phyloP scores from a whole-genome alignment of 2,329 filamentous ascomycete species.

The Myriangium duriaei region DNA sequence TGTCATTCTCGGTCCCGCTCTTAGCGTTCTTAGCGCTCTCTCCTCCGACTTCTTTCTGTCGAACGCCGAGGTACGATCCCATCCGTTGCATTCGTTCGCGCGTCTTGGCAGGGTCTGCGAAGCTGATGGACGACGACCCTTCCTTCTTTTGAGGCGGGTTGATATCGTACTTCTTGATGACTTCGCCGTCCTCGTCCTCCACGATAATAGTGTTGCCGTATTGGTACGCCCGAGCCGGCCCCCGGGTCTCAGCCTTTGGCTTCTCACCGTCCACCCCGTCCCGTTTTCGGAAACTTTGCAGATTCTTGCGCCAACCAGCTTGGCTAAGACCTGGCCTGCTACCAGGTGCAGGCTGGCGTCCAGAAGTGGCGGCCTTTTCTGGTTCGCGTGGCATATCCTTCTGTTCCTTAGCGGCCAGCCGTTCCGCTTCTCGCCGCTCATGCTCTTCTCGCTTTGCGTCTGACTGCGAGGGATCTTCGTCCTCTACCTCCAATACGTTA shows the following conservation, averaged over 20 bases:
- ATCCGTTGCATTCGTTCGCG: slow-evolving; percentile 34
- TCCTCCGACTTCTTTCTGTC: slow-evolving; percentile 17
- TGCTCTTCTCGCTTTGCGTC: slow-evolving; percentile 37
- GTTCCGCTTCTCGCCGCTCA: slow-evolving; percentile 41
- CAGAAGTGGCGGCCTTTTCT: slow-evolving; percentile 42
- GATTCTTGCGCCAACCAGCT: slow-evolving; percentile 38
- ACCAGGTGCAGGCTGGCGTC: slow-evolving; percentile 62
- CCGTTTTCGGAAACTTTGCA: not conserved
- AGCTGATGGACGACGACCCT: slow-evolving; percentile 30
- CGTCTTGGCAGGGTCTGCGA: slow-evolving; percentile 19
- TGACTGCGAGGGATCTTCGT: slow-evolving; percentile 34
- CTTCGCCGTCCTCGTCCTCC: slow-evolving; percentile 75
- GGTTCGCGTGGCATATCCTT: slow-evolving; percentile 23
- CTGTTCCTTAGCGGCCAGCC: slow-evolving; percentile 40
- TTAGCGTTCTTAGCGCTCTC: slow-evolving; percentile 12
- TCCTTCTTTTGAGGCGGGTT: slow-evolving; percentile 39
- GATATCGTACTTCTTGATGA: slow-evolving; percentile 72
- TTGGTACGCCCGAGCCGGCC: slow-evolving; percentile 71
- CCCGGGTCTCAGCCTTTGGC: slow-evolving; percentile 35
- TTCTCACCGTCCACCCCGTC: slow-evolving; percentile 21
- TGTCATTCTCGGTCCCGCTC: slow-evolving; percentile 10
- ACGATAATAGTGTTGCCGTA: slow-evolving; percentile 85
- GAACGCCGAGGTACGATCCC: slow-evolving; percentile 43
- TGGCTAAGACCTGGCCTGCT: slow-evolving; percentile 73
- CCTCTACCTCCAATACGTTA: slow-evolving; percentile 63